Evolutionary conservation across 179 eudicot genomes (phyloP).

Genomic region (Heliamphora pulchella): DNA sequence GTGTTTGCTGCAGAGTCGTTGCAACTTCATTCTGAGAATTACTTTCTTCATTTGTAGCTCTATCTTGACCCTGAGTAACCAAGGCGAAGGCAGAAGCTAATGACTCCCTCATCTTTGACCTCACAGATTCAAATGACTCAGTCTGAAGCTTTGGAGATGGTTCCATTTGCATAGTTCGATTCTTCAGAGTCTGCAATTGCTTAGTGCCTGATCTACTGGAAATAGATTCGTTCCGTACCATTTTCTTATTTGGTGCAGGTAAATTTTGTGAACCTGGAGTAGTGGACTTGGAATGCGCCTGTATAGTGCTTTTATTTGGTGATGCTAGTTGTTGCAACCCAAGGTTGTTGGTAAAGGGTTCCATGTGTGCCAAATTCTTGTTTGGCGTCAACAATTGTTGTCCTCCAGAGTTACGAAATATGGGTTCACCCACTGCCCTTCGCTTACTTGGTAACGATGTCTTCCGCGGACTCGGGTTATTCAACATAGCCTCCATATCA

Average conservation of each 20-base stretch:
- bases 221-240: slow-evolving; percentile 43
- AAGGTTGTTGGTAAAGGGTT: slow-evolving; percentile 20
- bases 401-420: slow-evolving; percentile 20
- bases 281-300: slow-evolving; percentile 17
- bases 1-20: slow-evolving; percentile 7
- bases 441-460: slow-evolving; percentile 41
- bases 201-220: slow-evolving; percentile 42
- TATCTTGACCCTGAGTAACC: slow-evolving; percentile 40
- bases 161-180: slow-evolving; percentile 33
- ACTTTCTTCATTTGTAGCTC: slow-evolving; percentile 26
- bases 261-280: slow-evolving; percentile 22
- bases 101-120: slow-evolving; percentile 86
- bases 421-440: slow-evolving; percentile 41
- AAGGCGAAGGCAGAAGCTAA: slow-evolving; percentile 72
- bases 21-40: slow-evolving; percentile 19
- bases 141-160: slow-evolving; percentile 38
- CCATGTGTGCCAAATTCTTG: slow-evolving; percentile 34
- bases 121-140: slow-evolving; percentile 56
- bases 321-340: slow-evolving; percentile 26
- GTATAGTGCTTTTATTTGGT: slow-evolving; percentile 29
- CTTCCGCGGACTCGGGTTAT: slow-evolving; percentile 27
- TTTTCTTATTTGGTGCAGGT: slow-evolving; percentile 39
- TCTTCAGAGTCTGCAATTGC: slow-evolving; percentile 36
- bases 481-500: slow-evolving; percentile 21
- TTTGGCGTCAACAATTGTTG: slow-evolving; percentile 29